Percentiles rank a stretch among this genome's conserved stretches.
Evolutionary conservation across 257 asterid species (phyloP).

Genomic region (Solanum corneliomulleri): DNA sequence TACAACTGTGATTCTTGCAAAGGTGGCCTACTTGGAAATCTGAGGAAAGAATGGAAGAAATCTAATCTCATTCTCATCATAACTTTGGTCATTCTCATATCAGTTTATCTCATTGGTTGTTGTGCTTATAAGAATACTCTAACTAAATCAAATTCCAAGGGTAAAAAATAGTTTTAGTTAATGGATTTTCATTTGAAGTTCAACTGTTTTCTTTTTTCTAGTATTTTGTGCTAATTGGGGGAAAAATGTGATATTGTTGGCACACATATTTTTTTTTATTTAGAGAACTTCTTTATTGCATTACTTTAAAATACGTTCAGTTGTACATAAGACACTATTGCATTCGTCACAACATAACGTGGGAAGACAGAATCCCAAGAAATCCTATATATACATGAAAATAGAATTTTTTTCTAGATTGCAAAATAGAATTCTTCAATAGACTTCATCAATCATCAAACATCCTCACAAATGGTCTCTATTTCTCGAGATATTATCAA

Average conservation of each 20-base stretch:
- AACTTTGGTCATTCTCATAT: slow-evolving; percentile 59
- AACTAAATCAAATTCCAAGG: slow-evolving; percentile 25
- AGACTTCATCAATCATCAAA: no score
- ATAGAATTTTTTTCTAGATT: no score
- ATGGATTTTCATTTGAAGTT: neutral
- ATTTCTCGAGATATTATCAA: no score
- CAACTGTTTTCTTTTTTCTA: neutral
- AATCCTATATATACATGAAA: no score
- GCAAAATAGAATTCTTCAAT: no score
- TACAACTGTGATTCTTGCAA: neutral
- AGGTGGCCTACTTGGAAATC: slow-evolving; percentile 66
- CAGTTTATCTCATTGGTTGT: slow-evolving; percentile 63
- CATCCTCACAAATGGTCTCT: no score
- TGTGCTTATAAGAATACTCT: slow-evolving; percentile 78
- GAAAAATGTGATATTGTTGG: neutral
- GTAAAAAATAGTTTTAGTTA: neutral
- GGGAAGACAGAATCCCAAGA: no score
- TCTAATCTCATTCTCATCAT: slow-evolving; percentile 56
- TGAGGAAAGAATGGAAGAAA: slow-evolving; percentile 73
- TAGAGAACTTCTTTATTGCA: no score
- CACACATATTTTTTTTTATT: no score
- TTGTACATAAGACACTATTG: no score
- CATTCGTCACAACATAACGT: no score
- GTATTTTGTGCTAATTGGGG: neutral
- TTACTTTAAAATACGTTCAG: no score